Evolutionary conservation across 2,329 filamentous ascomycete species (phyloP), one percentile per base, ranked within the genome.

Genomic region (Ambrosiella cleistominuta): DNA sequence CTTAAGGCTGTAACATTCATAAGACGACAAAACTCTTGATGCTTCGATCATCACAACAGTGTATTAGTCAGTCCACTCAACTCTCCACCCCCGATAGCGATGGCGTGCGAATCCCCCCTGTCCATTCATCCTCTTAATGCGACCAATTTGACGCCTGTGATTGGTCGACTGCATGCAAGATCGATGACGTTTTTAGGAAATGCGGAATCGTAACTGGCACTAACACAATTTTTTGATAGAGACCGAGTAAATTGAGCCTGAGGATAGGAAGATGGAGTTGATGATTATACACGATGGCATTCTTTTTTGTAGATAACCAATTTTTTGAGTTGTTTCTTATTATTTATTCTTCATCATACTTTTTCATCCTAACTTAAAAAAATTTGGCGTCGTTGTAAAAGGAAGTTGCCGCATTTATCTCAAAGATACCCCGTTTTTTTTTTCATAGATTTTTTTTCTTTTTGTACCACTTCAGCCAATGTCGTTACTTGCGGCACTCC

Each of bases 401-500:
- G 27, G 27, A 27, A 27, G 4, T 27, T 27, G 4, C 27, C 27
- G 4, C 27, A 27, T 27, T 27, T 5, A 27, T 42, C n/a, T 15
- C n/a, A 47, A 12, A 2, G 19, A 47, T 17, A 15, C 8, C 15
- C 8, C 17, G 17, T 1, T 17, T 19, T 36, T 51, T 27, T 51
- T 11, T 51, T 3, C 19, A 19, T 19, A 19, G 19, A 19, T 19
- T 19, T 11, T n/a, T 11, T 36, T 36, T 35, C 2, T 35, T 12
- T 19, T 51, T 6, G 17, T 19, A 19, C 2, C 9, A 9, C 2
- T 35, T 12, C 11, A 15, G 27, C 50, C 9, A 40, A 60, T 60
- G 59, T 56, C 59, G 13, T 75, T 94, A 56, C 80, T 94, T 53
- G 84, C 86, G 51, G 82, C 86, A 54, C 76, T 85, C 63, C 82